phyloP scores from a whole-genome alignment of 371 early-diverging fungal species.

The Mucor lusitanicus region DNA sequence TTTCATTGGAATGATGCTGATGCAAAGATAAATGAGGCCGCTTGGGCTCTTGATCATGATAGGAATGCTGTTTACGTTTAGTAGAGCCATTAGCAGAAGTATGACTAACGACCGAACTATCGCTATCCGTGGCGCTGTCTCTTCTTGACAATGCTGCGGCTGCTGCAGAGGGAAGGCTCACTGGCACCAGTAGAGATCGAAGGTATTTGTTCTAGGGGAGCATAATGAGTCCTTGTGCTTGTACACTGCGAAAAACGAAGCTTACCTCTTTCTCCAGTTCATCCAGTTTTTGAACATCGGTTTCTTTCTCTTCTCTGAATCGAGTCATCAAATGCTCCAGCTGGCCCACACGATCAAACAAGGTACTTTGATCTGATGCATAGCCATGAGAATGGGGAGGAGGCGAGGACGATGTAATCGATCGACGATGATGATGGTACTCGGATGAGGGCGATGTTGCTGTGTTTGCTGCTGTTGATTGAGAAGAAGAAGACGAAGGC shows the following conservation, averaged over 20 bases:
- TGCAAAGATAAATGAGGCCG: neutral
- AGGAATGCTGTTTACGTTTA: neutral
- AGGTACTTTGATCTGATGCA: conserved; percentile 4
- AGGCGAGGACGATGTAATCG: neutral
- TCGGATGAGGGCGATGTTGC: neutral
- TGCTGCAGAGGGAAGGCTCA: neutral
- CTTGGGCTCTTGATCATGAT: neutral
- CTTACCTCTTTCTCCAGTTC: conserved; percentile 43
- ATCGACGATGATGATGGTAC: neutral
- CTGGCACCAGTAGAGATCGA: conserved; percentile 16
- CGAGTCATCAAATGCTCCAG: conserved; percentile 38
- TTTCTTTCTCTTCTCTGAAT: conserved; percentile 42
- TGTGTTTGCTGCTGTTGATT: neutral
- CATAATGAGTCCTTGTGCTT: neutral
- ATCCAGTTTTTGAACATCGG: conserved; percentile 30
- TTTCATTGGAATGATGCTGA: neutral
- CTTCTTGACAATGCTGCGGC: neutral
- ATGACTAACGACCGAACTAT: neutral
- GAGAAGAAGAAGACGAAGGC: neutral
- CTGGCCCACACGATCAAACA: conserved; percentile 42
- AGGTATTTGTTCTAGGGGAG: conserved; percentile 18
- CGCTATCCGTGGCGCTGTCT: neutral
- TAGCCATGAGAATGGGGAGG: neutral
- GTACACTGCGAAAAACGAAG: neutral
- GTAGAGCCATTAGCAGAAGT: neutral